A percentile compares a stretch with the other conserved stretches of the same genome.
Evolutionary conservation across 179 eudicot genomes (phyloP).

Genomic region (Spinacia oleracea): DNA sequence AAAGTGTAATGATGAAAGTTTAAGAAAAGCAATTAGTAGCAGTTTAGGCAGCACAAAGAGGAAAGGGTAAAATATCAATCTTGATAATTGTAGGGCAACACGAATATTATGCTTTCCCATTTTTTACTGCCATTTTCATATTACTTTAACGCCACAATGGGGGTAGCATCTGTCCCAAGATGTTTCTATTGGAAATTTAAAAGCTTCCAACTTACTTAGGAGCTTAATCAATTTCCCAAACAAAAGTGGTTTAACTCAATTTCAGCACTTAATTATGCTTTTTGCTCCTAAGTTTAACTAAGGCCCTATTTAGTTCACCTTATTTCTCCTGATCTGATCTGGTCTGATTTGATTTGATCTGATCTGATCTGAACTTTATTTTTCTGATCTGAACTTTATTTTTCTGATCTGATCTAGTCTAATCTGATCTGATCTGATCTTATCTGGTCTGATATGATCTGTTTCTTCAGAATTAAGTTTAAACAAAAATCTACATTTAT

Average conservation of each 20-base stretch:
- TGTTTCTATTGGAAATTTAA: neutral
- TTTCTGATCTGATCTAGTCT: too few relatives aligned
- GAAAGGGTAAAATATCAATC: neutral
- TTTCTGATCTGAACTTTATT: too few relatives aligned
- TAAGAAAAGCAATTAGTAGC: constrained; percentile 28
- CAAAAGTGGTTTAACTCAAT: neutral
- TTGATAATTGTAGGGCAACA: constrained; percentile 26
- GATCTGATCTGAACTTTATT: too few relatives aligned
- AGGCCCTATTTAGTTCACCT: too few relatives aligned
- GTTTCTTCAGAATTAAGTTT: too few relatives aligned
- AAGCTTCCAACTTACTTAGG: neutral
- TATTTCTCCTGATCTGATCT: too few relatives aligned
- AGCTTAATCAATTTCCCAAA: neutral
- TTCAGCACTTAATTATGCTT: neutral
- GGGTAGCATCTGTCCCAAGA: neutral
- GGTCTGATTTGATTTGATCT: too few relatives aligned
- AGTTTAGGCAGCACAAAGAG: constrained; percentile 13
- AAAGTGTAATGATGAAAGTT: constrained; percentile 37
- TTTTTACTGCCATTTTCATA: constrained; percentile 12
- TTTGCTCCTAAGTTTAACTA: neutral
- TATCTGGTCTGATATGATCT: too few relatives aligned
- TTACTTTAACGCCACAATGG: constrained; percentile 13
- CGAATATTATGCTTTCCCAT: constrained; percentile 30
- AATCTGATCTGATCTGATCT: too few relatives aligned
- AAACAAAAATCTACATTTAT: too few relatives aligned